phyloP scores from a whole-genome alignment of 2,329 filamentous ascomycete species.

The Colletotrichum chlorophyti region DNA sequence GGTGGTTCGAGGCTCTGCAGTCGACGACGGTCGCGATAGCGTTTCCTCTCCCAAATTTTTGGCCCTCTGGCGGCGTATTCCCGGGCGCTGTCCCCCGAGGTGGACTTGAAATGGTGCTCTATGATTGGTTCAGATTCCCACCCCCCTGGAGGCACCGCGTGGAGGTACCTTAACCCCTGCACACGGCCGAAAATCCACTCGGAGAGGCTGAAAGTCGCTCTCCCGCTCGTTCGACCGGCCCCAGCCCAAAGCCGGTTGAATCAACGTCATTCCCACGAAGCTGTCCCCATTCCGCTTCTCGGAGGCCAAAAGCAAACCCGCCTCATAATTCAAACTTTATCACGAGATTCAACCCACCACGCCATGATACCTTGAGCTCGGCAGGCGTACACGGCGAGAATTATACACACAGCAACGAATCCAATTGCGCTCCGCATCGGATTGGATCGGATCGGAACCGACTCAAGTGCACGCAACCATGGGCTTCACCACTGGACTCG shows the following conservation, averaged over 20 bases:
- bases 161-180: slow-evolving; percentile 16
- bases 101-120: too few species aligned
- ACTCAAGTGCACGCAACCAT: slow-evolving; percentile 48
- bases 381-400: background rate
- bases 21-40: background rate
- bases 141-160: too few species aligned
- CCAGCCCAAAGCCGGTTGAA: slow-evolving; percentile 12
- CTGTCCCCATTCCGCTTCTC: slow-evolving; percentile 19
- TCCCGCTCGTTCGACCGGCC: background rate
- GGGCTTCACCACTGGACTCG: slow-evolving; percentile 79
- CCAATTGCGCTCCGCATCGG: slow-evolving; percentile 11
- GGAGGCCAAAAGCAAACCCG: slow-evolving; percentile 4
- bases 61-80: slow-evolving; percentile 6
- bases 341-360: slow-evolving; percentile 3
- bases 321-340: slow-evolving; percentile 15
- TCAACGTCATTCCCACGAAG: slow-evolving; percentile 27
- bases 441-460: slow-evolving; percentile 1
- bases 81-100: too few species aligned
- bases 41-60: slow-evolving; percentile 22
- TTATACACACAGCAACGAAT: background rate
- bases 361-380: slow-evolving; percentile 24
- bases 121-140: too few species aligned
- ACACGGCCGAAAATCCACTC: slow-evolving; percentile 15
- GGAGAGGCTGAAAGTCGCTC: slow-evolving; percentile 28
- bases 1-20: slow-evolving; percentile 31